Evolutionary conservation across 805 yeast species (phyloP).

Genomic region (Brettanomyces nanus): DNA sequence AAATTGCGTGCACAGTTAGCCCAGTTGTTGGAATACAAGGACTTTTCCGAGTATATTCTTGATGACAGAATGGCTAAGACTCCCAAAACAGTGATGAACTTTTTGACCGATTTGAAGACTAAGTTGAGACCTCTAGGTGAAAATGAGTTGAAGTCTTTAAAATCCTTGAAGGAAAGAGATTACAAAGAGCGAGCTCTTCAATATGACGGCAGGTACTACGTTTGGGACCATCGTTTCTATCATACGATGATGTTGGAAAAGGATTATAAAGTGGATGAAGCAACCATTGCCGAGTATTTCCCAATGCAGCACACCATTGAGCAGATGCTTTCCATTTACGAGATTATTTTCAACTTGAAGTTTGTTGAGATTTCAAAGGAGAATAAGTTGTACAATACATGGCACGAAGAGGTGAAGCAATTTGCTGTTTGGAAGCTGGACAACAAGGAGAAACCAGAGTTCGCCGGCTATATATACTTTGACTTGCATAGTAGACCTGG

Average conservation of each 20-base stretch:
- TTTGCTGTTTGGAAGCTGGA: conserved; percentile 66
- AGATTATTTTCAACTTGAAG: conserved; percentile 57
- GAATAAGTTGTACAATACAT: conserved; percentile 33
- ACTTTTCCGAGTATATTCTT: conserved; percentile 61
- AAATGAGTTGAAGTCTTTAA: conserved; percentile 42
- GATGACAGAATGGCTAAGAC: conserved; percentile 79
- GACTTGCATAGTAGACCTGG: conserved; percentile 83
- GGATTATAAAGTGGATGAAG: conserved; percentile 64
- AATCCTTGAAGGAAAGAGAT: conserved; percentile 46
- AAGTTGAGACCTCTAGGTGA: conserved; percentile 55
- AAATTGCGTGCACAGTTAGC: conserved; percentile 57
- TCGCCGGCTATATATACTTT: conserved; percentile 71
- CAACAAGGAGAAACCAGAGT: conserved; percentile 37
- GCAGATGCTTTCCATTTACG: conserved; percentile 67
- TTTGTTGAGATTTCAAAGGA: conserved; percentile 43
- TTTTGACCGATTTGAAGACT: conserved; percentile 51
- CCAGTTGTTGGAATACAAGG: conserved; percentile 52
- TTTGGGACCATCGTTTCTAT: conserved; percentile 72
- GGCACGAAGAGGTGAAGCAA: conserved; percentile 78
- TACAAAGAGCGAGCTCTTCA: conserved; percentile 35
- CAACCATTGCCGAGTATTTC: conserved; percentile 67
- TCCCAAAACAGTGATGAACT: conserved; percentile 48
- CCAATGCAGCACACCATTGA: conserved; percentile 61
- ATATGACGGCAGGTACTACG: conserved; percentile 36
- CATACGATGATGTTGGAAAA: conserved; percentile 57